Evolutionary conservation across 83 land plant genomes (phyloP), one percentile per base, ranked within the genome.

Genomic region (Larix sibirica): DNA sequence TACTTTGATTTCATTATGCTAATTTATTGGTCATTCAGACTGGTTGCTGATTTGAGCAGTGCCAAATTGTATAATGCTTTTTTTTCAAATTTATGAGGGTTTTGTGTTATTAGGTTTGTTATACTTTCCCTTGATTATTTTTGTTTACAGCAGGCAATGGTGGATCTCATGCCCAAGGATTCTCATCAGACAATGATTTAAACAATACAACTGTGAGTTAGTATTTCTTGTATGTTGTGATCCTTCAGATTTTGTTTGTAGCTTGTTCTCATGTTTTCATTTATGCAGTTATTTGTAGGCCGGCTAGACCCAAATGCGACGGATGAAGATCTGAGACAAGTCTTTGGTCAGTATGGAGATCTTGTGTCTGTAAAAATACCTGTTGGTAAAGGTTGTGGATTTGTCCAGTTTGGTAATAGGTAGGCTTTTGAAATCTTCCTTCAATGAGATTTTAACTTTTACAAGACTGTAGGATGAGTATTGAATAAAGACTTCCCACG

Each of bases 211-310:
- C 94, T 59, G 94, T 92, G 79, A 90, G 94, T 87, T 12, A 33
- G 10, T 80, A 7, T 10, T 10, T 79, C 23, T 79, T 74, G n/a
- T 42, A 23, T 40, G 5, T 78, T 9, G 0, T 23, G 2, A 9
- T 62, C 13, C 36, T 31, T 12, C 1, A 24, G 33, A 17, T 4
- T 50, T 77, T 23, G 24, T 58, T 12, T 42, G 17, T 56, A 21
- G 10, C 18, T 58, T 79, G 33, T 75, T 18, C 36, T 36, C 13
- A 36, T n/a, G 44, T 66, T 54, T 42, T 79, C 60, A 6, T 66
- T 62, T n/a, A 66, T 83, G 59, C 73, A 93, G 95, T 86, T 93
- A 73, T 93, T 93, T 89, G 95, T 93, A 54, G 95, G 95, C 36
- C 93, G 93, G 18, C 87, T 93, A 65, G 95, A 91, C 66, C 85